A percentile compares a stretch with the other conserved stretches of the same genome.
phyloP scores from a whole-genome alignment of 148 eudicot species.

The Rhododendron ovatum region DNA sequence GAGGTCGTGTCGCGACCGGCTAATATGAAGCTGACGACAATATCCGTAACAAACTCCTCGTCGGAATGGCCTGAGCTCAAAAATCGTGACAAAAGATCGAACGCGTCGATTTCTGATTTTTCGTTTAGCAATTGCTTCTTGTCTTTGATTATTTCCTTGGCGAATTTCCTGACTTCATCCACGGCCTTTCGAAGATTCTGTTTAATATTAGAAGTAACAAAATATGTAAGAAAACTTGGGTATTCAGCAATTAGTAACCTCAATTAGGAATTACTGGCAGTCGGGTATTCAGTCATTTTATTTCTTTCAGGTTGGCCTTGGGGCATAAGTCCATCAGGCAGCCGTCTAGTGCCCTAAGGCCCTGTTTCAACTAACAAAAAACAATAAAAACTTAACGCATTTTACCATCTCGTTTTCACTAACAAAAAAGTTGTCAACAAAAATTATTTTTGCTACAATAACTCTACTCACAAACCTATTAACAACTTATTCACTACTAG shows the following conservation, averaged over 20 bases:
- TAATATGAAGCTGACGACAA: constrained; percentile 23
- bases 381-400: too few species aligned
- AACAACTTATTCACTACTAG: too few species aligned
- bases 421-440: too few species aligned
- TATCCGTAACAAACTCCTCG: constrained; percentile 13
- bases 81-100: constrained; percentile 22
- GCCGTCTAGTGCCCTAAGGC: not conserved
- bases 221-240: not conserved
- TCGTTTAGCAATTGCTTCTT: constrained; percentile 1
- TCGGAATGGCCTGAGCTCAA: constrained; percentile 21
- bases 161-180: constrained; percentile 10
- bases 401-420: too few species aligned
- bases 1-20: constrained; percentile 29
- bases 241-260: not conserved
- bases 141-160: constrained; percentile 4
- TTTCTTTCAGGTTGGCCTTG: not conserved
- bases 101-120: not conserved
- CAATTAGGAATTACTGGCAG: not conserved
- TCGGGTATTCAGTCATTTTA: not conserved
- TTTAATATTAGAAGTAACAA: not conserved
- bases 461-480: too few species aligned
- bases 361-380: too few species aligned
- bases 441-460: too few species aligned
- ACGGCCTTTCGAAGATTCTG: constrained; percentile 13
- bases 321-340: not conserved